These are phyloP conservation scores for Wickerhamiella galacta DNA, from an alignment of 805 yeast species.

Conservation along the genomic window DNA sequence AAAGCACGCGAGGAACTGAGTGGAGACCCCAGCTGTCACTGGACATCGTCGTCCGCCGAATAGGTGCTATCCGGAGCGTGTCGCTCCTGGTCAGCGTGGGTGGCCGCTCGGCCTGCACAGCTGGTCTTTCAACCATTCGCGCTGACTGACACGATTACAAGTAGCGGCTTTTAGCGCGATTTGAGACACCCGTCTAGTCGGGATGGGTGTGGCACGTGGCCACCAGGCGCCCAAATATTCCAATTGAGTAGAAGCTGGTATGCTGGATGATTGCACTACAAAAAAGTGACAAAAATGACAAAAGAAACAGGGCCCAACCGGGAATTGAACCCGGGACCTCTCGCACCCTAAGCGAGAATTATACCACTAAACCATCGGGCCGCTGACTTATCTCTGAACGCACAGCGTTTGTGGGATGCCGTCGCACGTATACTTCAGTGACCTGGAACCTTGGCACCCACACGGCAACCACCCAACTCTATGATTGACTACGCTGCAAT, in stretches of 20 bases:
- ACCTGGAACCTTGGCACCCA: too few species aligned
- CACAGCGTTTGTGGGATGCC: background rate
- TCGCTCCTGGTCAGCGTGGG: constrained; percentile 1
- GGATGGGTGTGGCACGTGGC: background rate
- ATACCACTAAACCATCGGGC: constrained; percentile 8
- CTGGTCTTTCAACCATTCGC: background rate
- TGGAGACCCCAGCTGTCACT: constrained; percentile 23
- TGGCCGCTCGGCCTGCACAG: background rate
- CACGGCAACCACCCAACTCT: too few species aligned
- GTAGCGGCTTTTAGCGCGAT: background rate
- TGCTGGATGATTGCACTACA: background rate
- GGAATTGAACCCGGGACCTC: constrained; percentile 9
- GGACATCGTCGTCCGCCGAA: constrained; percentile 16
- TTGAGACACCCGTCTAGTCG: background rate
- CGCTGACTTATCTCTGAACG: background rate
- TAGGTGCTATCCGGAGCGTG: constrained; percentile 16
- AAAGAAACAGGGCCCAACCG: constrained; percentile 8
- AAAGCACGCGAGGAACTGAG: constrained; percentile 22
- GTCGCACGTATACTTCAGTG: background rate
- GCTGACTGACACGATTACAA: background rate
- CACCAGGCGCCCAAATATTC: background rate
- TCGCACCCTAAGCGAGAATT: constrained; percentile 9
- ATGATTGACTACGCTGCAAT: background rate
- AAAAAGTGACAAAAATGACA: background rate
- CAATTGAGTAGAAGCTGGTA: too few species aligned